Percentiles rank a stretch among this genome's conserved stretches.
These are phyloP conservation scores for Aspergillus tanneri DNA, from an alignment of 2,329 filamentous ascomycete genomes.

Conservation along the genomic window DNA sequence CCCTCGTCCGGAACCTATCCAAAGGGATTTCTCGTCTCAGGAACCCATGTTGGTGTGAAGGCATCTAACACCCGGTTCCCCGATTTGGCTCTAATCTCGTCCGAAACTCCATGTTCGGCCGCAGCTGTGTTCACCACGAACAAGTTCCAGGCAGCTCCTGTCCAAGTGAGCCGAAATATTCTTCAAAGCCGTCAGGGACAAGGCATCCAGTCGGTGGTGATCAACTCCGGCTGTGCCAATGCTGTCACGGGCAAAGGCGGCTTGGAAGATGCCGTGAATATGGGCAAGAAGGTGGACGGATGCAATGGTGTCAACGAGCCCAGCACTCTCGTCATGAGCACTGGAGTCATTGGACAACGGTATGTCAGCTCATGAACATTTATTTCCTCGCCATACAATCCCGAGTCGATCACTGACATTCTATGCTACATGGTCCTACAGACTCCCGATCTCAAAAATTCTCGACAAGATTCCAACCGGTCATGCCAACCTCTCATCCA, in stretches of 20 bases:
- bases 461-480: constrained; percentile 76
- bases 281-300: constrained; percentile 76
- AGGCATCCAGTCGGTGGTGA: constrained; percentile 76
- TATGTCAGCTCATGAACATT: constrained; percentile 40
- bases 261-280: constrained; percentile 79
- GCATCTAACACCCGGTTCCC: constrained; percentile 86
- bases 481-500: constrained; percentile 66
- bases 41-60: constrained; percentile 90
- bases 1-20: constrained; percentile 84
- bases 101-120: constrained; percentile 79
- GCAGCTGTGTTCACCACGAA: constrained; percentile 97
- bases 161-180: constrained; percentile 76
- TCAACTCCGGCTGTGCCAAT: constrained; percentile 97
- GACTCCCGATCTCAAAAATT: constrained; percentile 89
- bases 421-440: constrained; percentile 42
- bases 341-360: constrained; percentile 94
- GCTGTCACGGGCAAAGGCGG: constrained; percentile 91
- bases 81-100: constrained; percentile 84
- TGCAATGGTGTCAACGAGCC: constrained; percentile 55
- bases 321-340: constrained; percentile 93
- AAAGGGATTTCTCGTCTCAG: constrained; percentile 81
- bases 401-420: not conserved
- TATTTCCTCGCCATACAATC: not conserved
- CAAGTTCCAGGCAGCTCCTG: constrained; percentile 94
- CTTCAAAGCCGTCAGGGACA: constrained; percentile 64